phyloP scores from a whole-genome alignment of 306 rosid genomes.

The Lagenaria siceraria region DNA sequence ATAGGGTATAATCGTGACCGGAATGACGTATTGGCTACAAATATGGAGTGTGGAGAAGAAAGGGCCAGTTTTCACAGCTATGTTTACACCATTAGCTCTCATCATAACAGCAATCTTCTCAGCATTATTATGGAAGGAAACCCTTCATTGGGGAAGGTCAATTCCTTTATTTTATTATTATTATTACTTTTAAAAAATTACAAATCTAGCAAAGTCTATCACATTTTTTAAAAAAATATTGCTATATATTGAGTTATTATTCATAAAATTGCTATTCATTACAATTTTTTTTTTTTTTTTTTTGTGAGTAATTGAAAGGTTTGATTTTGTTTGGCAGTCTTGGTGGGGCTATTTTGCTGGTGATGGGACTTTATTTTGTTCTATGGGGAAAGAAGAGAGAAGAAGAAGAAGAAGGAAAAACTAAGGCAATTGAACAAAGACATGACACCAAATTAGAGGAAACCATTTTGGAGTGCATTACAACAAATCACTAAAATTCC shows the following conservation, averaged over 20 bases:
- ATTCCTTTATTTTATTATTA: too few species aligned
- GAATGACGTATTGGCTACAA: slow-evolving; percentile 79
- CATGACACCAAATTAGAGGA: slow-evolving; percentile 37
- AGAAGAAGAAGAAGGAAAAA: slow-evolving; percentile 20
- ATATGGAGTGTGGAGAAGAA: slow-evolving; percentile 64
- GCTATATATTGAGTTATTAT: too few species aligned
- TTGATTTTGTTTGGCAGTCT: slow-evolving; percentile 28
- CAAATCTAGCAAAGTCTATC: too few species aligned
- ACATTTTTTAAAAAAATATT: too few species aligned
- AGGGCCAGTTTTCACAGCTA: slow-evolving; percentile 82
- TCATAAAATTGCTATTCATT: too few species aligned
- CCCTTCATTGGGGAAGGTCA: slow-evolving; percentile 70
- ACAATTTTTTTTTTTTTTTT: too few species aligned
- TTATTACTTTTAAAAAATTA: too few species aligned
- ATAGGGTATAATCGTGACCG: slow-evolving; percentile 82
- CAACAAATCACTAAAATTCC: slow-evolving; percentile 20
- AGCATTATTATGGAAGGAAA: slow-evolving; percentile 65
- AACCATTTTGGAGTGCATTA: slow-evolving; percentile 33
- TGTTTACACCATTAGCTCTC: slow-evolving; percentile 78
- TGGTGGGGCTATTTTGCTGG: slow-evolving; percentile 66
- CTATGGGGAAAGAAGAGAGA: slow-evolving; percentile 84
- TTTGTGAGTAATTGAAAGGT: background rate
- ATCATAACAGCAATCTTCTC: slow-evolving; percentile 64
- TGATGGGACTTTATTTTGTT: slow-evolving; percentile 62
- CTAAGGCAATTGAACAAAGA: slow-evolving; percentile 9